Evolutionary conservation across 495 filamentous ascomycete species (phyloP).

Genomic region (Darksidea phi): DNA sequence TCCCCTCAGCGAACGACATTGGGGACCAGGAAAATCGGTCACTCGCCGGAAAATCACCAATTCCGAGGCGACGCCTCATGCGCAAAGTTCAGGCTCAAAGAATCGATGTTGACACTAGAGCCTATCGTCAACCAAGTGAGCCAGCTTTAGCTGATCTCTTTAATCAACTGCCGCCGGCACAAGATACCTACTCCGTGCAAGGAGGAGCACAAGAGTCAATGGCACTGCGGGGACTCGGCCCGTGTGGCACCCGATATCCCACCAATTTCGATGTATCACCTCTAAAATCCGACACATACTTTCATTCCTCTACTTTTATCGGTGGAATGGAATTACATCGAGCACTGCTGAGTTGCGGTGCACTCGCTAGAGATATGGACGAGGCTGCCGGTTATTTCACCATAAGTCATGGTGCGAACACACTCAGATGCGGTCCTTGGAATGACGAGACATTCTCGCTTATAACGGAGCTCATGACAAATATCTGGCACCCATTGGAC

Average conservation of each 20-base stretch:
- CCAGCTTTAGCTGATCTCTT: conserved; percentile 33
- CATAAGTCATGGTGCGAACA: conserved; percentile 20
- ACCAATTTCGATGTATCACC: conserved; percentile 72
- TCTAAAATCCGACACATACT: conserved; percentile 65
- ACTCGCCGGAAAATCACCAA: neutral
- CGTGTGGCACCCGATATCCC: conserved; percentile 64
- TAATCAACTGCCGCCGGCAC: neutral
- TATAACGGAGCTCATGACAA: conserved; percentile 10
- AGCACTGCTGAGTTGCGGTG: conserved; percentile 32
- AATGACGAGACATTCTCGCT: conserved; percentile 35
- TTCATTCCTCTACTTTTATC: conserved; percentile 73
- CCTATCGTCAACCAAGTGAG: conserved; percentile 44
- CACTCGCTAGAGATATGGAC: conserved; percentile 47
- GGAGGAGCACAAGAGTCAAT: neutral
- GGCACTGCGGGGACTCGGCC: conserved; percentile 56
- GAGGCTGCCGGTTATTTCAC: conserved; percentile 35
- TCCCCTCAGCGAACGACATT: conserved; percentile 10
- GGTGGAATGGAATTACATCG: conserved; percentile 64
- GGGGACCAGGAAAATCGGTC: neutral
- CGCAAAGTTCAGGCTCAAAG: conserved; percentile 37
- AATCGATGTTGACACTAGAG: conserved; percentile 38
- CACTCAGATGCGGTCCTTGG: conserved; percentile 39
- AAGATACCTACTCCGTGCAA: conserved; percentile 19
- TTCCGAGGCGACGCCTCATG: conserved; percentile 6
- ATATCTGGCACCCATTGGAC: conserved; percentile 7